Conservation (phyloP, 192 early-diverging fungal species). For the Coemansia sp. region DNA sequence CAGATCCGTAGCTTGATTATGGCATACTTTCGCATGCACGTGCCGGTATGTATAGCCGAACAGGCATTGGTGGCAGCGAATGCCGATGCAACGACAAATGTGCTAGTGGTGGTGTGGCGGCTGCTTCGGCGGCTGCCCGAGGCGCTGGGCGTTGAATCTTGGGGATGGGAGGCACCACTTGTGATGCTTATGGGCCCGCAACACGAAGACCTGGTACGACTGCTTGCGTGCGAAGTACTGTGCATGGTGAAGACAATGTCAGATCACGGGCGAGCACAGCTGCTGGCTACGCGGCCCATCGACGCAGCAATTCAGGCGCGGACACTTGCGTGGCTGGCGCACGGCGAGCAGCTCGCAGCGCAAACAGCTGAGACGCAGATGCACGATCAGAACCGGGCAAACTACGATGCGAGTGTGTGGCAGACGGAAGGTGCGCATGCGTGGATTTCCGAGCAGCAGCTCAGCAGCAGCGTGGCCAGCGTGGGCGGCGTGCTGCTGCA, state of each 20-base stretch:
- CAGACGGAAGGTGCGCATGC: background rate
- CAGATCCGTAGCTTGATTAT: slow-evolving; percentile 65
- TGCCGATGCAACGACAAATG: background rate
- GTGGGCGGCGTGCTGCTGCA: slow-evolving; percentile 50
- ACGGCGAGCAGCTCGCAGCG: slow-evolving; percentile 26
- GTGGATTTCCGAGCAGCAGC: slow-evolving; percentile 23
- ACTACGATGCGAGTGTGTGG: slow-evolving; percentile 14
- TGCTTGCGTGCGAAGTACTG: slow-evolving; percentile 43
- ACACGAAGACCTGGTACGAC: slow-evolving; percentile 3
- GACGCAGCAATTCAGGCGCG: slow-evolving; percentile 7
- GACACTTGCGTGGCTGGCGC: slow-evolving; percentile 25
- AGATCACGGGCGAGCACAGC: slow-evolving; percentile 25
- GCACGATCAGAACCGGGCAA: slow-evolving; percentile 10
- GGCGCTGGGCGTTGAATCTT: slow-evolving; percentile 9
- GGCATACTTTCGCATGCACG: slow-evolving; percentile 21
- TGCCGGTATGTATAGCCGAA: slow-evolving; percentile 13
- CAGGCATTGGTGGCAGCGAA: slow-evolving; percentile 4
- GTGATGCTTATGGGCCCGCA: slow-evolving; percentile 25
- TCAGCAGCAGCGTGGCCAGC: slow-evolving; percentile 37
- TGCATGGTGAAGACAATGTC: slow-evolving; percentile 20
- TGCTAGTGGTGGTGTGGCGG: slow-evolving; percentile 47
- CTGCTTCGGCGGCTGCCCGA: slow-evolving; percentile 57
- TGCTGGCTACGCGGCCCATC: slow-evolving; percentile 9
- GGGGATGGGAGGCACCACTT: slow-evolving; percentile 41
- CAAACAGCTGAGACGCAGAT: slow-evolving; percentile 10